These are phyloP conservation scores for Coniosporium tulheliwenetii DNA, from an alignment of 2,329 filamentous ascomycete species.

Conservation along the genomic window DNA sequence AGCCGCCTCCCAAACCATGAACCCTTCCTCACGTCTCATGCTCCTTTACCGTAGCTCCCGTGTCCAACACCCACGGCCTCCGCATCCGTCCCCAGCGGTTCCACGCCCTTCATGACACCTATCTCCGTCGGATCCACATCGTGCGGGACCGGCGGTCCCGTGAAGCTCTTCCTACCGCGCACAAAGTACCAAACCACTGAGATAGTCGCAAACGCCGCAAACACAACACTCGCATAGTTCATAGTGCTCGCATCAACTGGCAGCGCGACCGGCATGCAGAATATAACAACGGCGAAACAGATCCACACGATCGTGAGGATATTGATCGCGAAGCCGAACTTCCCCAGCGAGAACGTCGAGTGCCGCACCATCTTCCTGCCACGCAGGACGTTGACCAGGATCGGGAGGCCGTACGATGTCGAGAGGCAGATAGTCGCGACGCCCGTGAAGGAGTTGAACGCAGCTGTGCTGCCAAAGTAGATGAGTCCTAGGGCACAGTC, in stretches of 20 bases:
- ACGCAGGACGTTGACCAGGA: constrained; percentile 53
- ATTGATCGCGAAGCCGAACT: constrained; percentile 54
- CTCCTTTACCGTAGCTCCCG: too few relatives aligned
- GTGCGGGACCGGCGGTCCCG: constrained; percentile 9
- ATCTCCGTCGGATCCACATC: neutral
- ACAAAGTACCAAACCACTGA: constrained; percentile 18
- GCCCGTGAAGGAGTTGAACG: constrained; percentile 67
- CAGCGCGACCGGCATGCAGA: constrained; percentile 50
- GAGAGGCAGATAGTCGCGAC: constrained; percentile 67
- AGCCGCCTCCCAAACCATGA: too few relatives aligned
- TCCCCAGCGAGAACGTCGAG: constrained; percentile 53
- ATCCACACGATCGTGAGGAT: constrained; percentile 56
- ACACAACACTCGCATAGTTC: constrained; percentile 23
- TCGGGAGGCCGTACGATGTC: constrained; percentile 60
- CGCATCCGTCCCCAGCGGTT: too few relatives aligned
- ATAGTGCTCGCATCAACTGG: constrained; percentile 22
- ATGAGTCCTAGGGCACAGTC: constrained; percentile 61
- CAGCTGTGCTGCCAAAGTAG: constrained; percentile 62
- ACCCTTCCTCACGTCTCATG: too few relatives aligned
- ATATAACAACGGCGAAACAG: constrained; percentile 50
- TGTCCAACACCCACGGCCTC: too few relatives aligned
- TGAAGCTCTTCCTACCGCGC: constrained; percentile 16
- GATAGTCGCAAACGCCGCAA: constrained; percentile 15
- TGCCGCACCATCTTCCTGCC: constrained; percentile 49
- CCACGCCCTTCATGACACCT: too few relatives aligned